These are phyloP conservation scores for Acidiella bohemica DNA, from an alignment of 495 filamentous ascomycete genomes.

Conservation along the genomic window DNA sequence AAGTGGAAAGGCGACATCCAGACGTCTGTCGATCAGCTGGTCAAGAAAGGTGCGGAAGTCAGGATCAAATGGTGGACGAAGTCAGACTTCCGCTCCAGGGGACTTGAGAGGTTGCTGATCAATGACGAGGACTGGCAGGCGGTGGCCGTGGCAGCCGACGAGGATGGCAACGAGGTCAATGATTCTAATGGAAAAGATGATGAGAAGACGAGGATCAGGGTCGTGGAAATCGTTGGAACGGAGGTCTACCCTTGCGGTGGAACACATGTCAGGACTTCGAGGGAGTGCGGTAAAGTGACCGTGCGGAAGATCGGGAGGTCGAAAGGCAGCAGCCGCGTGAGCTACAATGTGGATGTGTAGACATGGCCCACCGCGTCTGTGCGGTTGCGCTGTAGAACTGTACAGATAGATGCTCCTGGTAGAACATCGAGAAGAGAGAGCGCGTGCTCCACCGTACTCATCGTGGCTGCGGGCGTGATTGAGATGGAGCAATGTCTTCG, in stretches of 20 bases:
- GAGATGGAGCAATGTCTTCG: too few relatives aligned
- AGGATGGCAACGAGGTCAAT: background rate
- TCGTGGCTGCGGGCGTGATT: too few relatives aligned
- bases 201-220: conserved; percentile 35
- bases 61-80: conserved; percentile 47
- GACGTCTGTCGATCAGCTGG: conserved; percentile 36
- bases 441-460: too few relatives aligned
- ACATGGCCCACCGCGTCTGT: too few relatives aligned
- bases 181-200: background rate
- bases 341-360: conserved; percentile 36
- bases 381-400: too few relatives aligned
- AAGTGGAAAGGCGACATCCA: conserved; percentile 46
- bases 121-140: conserved; percentile 33
- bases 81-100: conserved; percentile 32
- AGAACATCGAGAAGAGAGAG: too few relatives aligned
- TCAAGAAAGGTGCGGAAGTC: conserved; percentile 39
- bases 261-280: conserved; percentile 45
- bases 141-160: background rate
- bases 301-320: conserved; percentile 48
- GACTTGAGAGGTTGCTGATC: conserved; percentile 38
- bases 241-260: conserved; percentile 53
- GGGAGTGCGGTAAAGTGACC: conserved; percentile 37
- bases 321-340: conserved; percentile 43
- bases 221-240: conserved; percentile 44
- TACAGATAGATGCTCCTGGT: too few relatives aligned